Base-by-base conservation (phyloP, 306 rosid species). In the Vachellia pachyceras region DNA sequence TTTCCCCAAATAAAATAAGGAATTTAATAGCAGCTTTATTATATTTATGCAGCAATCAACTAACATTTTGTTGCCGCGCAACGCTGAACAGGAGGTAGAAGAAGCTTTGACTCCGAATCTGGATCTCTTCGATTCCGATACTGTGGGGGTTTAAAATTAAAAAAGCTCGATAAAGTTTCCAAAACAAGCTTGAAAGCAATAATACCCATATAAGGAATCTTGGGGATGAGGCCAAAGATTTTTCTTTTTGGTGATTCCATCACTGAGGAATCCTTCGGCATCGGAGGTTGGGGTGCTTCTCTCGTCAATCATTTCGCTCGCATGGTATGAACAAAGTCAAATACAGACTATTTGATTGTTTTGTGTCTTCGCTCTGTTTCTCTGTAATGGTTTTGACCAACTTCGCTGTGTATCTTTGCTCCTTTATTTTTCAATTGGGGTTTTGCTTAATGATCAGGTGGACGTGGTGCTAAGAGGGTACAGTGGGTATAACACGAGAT, bases 211-310 rank as follows among this genome's bases (percentile, higher is more conserved):
- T 15, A 9, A 25, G 23, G 25, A 23, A 50, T 66, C 33, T 44
- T 22, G 3, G 65, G 83, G 78, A 90, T 87, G 86, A 87, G 98
- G 84, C 94, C 94, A 29, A 90, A 84, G 88, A 78, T 94, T 41
- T 90, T 81, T 82, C 97, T 94, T 37, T 91, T 91, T 35, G 98
- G 98, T 73, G 98, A 94, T 69, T 94, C 98, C 6, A 92, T 92
- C 86, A 94, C 97, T 0, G 91, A 94, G 80, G 86, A 66, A 15
- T 92, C 97, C 46, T 94, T 88, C 46, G 63, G 33, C 4, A 42
- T 73, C 57, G 97, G 90, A 6, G 98, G 97, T 73, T 94, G 98
- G 98, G 97, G 98, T 72, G 93, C 97, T 72, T 82, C 94, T 77
- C 92, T 94, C 7, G 90, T 95, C 66, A 71, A 90, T 85, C 94